Percentiles rank a stretch among this genome's conserved stretches.
Evolutionary conservation across 148 eudicot genomes (phyloP).

Genomic region (Tetragonia tetragonoides): DNA sequence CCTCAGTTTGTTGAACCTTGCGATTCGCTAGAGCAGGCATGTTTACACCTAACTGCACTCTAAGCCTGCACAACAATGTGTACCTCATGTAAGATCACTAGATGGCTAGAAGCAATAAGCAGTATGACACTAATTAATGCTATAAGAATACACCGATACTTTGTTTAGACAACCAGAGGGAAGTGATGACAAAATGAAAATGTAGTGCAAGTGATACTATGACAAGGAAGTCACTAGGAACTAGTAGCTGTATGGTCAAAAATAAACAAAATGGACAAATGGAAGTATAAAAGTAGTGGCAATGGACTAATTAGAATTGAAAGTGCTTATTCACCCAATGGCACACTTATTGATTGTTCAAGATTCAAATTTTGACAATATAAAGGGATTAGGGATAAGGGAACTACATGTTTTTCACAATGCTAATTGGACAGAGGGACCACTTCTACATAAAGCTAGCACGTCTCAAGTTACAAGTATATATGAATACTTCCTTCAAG

Average conservation of each 20-base stretch:
- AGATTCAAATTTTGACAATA: too few relatives aligned
- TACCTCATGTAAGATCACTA: background rate
- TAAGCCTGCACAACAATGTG: conserved; percentile 44
- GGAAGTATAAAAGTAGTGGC: background rate
- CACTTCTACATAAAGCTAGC: too few relatives aligned
- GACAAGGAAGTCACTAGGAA: background rate
- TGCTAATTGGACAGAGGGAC: too few relatives aligned
- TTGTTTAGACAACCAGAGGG: background rate
- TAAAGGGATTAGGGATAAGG: too few relatives aligned
- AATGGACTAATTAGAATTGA: too few relatives aligned
- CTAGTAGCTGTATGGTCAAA: background rate
- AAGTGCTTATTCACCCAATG: too few relatives aligned
- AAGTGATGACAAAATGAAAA: background rate
- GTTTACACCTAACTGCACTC: conserved; percentile 92
- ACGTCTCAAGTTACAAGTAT: too few relatives aligned
- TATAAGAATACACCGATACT: background rate
- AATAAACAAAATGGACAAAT: background rate
- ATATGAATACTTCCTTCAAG: too few relatives aligned
- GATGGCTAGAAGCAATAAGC: background rate
- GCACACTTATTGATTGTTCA: too few relatives aligned
- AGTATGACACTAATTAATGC: too few relatives aligned
- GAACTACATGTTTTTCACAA: too few relatives aligned
- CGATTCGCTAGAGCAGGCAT: conserved; percentile 90
- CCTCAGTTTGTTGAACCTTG: conserved; percentile 48
- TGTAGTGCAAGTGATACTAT: background rate